These are phyloP conservation scores for Cytospora schulzeri DNA, from an alignment of 2,329 filamentous ascomycete genomes.

Conservation along the genomic window DNA sequence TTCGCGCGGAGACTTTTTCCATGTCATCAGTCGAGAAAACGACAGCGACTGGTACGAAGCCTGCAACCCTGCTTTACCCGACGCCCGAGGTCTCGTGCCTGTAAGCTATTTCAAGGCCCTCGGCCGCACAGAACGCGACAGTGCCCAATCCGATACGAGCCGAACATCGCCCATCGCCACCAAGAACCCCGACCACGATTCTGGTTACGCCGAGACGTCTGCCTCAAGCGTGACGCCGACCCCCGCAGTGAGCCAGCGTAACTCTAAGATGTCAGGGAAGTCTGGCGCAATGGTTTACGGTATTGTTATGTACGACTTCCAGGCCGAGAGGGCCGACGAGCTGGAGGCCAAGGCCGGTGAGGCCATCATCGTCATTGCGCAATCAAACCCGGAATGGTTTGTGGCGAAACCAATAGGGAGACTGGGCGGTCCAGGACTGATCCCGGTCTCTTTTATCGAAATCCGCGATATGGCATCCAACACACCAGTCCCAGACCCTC, in stretches of 20 bases:
- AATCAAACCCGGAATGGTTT: slow-evolving; percentile 99
- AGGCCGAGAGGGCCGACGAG: slow-evolving; percentile 93
- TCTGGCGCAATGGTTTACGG: slow-evolving; percentile 90
- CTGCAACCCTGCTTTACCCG: slow-evolving; percentile 87
- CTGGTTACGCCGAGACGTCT: slow-evolving; percentile 73
- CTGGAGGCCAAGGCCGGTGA: slow-evolving; percentile 93
- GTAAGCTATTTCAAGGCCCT: slow-evolving; percentile 92
- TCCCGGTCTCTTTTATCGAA: slow-evolving; percentile 95
- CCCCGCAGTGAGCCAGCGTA: slow-evolving; percentile 45
- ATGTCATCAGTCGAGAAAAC: slow-evolving; percentile 94
- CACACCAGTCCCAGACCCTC: slow-evolving; percentile 76
- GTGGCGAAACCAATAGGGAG: slow-evolving; percentile 98
- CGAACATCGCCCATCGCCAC: slow-evolving; percentile 48
- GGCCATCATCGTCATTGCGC: slow-evolving; percentile 96
- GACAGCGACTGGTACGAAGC: slow-evolving; percentile 97
- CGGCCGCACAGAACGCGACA: slow-evolving; percentile 89
- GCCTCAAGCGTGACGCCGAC: slow-evolving; percentile 33
- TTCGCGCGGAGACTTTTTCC: slow-evolving; percentile 94
- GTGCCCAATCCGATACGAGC: slow-evolving; percentile 67
- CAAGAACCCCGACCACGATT: slow-evolving; percentile 80
- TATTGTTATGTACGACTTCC: slow-evolving; percentile 95
- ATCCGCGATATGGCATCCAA: slow-evolving; percentile 92
- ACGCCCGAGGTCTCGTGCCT: slow-evolving; percentile 87
- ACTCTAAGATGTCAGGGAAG: slow-evolving; percentile 52
- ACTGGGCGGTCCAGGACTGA: slow-evolving; percentile 91